phyloP scores from a whole-genome alignment of 306 rosid species.

The Fagus sylvatica region DNA sequence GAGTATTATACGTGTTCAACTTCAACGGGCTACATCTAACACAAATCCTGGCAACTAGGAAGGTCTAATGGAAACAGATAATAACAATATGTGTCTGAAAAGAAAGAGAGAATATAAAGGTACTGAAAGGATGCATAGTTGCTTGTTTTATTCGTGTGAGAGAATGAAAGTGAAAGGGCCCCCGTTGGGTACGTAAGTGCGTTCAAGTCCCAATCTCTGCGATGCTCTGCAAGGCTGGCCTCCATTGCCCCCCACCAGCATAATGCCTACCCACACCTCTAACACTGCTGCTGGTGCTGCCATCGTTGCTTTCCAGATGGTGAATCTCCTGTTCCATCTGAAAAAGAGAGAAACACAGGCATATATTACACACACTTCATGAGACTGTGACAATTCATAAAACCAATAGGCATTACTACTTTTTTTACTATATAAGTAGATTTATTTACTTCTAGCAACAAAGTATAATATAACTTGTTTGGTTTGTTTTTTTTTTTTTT shows the following conservation, averaged over 20 bases:
- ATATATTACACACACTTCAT: conserved; percentile 20
- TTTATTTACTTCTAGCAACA: too few species aligned
- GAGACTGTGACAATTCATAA: conserved; percentile 26
- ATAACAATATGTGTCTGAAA: not conserved
- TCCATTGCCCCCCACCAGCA: conserved; percentile 69
- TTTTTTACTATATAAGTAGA: too few species aligned
- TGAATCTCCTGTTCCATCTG: conserved; percentile 55
- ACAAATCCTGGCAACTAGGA: conserved; percentile 13
- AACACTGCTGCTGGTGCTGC: conserved; percentile 31
- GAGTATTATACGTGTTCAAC: conserved; percentile 7
- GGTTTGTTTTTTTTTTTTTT: too few species aligned
- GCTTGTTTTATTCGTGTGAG: conserved; percentile 23
- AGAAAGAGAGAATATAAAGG: conserved; percentile 5
- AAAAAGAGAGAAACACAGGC: conserved; percentile 5
- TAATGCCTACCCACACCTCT: conserved; percentile 55
- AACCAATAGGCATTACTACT: not conserved
- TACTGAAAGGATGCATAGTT: conserved; percentile 12
- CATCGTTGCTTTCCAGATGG: conserved; percentile 36
- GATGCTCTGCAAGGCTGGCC: conserved; percentile 93
- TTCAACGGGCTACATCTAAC: conserved; percentile 14
- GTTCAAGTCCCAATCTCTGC: conserved; percentile 77
- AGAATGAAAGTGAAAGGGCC: not conserved
- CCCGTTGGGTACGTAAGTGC: conserved; percentile 4
- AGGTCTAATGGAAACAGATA: not conserved
- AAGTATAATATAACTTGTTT: too few species aligned